Base-by-base conservation (phyloP, 495 filamentous ascomycete genomes). In the Wilcoxina mikolae region DNA sequence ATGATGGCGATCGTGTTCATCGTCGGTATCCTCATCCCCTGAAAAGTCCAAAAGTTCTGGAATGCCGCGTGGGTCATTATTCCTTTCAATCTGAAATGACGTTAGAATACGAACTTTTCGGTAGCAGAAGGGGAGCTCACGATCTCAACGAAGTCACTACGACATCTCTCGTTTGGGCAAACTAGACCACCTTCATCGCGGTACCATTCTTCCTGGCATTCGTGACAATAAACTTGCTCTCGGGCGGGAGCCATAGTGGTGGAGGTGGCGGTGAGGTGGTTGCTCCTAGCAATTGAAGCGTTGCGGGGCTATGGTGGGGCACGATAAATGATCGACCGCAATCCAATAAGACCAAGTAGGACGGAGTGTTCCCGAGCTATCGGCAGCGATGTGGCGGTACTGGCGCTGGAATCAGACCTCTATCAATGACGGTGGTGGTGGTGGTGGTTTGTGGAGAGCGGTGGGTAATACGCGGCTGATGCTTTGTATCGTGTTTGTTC, bases 201-300 rank as follows among this genome's bases (percentile, higher is more conserved):
- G 56, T 78, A 81, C 87, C 85, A 95, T 60, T 94, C 83, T 43
- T 82, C 72, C 33, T 74, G 60, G 72, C 91, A 96, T 29, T 69
- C 60, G 67, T 95, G 86, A 67, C 91, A 98, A 62, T 74, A 85
- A 44, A 95, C 79, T 20, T 87, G 72, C 66, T 93, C 82, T 58
- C 78, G 69, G 25, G 51, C 52, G n/a, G 60, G 58, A 44, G 60
- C 49, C 60, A 63, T 63, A 18, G 18, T 28, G 23, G 43, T 3
- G 22, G n/a, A 24, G 43, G 43, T 46, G 23, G 11, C 23, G n/a
- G 2, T 46, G 43, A 17, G 11, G n/a, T 24, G 43, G 43, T 46
- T 12, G 43, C 1, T 39, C 12, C 20, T 39, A 39, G 15, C 20
- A 18, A 15, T 15, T 39, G 20, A 5, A 39, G 4, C 35, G n/a